These are phyloP conservation scores for Talaromyces sp. DNA, from an alignment of 2,329 filamentous ascomycete genomes.

Conservation along the genomic window DNA sequence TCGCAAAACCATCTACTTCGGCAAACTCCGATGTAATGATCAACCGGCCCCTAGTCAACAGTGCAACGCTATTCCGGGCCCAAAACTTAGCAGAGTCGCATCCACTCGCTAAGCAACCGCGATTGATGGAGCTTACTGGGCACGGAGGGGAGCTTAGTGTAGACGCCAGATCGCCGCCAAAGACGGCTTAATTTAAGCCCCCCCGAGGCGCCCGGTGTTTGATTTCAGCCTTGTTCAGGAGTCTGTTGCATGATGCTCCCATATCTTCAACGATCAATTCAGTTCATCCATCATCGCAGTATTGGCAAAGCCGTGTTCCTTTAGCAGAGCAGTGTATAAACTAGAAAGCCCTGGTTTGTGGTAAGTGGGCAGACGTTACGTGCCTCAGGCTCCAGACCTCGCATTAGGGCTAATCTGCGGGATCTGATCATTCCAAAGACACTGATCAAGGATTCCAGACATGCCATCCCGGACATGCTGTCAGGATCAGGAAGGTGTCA, in stretches of 20 bases:
- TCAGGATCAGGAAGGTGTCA: constrained; percentile 6
- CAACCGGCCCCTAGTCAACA: not conserved
- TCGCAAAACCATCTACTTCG: not conserved
- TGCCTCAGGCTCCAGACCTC: not conserved
- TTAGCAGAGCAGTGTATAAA: not conserved
- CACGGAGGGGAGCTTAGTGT: not conserved
- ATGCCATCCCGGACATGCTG: not conserved
- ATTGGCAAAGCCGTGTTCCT: not conserved
- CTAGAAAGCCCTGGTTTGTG: not conserved
- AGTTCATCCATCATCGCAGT: not conserved
- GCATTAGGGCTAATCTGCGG: not conserved
- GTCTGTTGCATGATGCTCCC: not conserved
- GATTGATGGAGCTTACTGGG: not conserved
- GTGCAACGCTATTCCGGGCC: not conserved
- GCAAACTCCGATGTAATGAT: not conserved
- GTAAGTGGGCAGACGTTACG: not conserved
- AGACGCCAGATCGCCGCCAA: constrained; percentile 4
- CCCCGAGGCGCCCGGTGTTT: not conserved
- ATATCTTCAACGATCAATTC: not conserved
- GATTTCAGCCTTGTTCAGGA: not conserved
- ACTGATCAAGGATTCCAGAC: not conserved
- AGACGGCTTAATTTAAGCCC: not conserved
- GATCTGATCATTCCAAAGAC: not conserved
- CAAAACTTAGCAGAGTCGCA: constrained; percentile 3
- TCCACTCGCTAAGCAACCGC: not conserved